Evolutionary conservation across 306 rosid genomes (phyloP).

Genomic region (Psophocarpus tetragonolobus): DNA sequence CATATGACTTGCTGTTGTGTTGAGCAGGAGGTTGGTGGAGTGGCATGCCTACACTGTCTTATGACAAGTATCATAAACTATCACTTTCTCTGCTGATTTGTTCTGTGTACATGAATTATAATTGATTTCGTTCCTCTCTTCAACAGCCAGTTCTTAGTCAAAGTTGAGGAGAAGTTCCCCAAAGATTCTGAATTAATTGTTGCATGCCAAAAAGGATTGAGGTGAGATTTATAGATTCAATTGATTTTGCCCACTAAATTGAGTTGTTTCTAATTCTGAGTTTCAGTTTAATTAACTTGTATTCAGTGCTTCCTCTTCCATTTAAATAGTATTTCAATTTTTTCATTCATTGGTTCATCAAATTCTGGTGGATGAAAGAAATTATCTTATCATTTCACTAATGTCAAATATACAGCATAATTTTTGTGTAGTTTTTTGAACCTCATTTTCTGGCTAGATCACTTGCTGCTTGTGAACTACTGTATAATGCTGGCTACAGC

Average conservation of each 20-base stretch:
- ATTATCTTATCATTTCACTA: slow-evolving; percentile 9
- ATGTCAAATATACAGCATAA: background rate
- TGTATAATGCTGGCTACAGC: slow-evolving; percentile 76
- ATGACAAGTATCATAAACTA: slow-evolving; percentile 51
- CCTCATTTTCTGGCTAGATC: slow-evolving; percentile 59
- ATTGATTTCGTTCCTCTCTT: slow-evolving; percentile 30
- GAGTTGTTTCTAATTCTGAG: slow-evolving; percentile 10
- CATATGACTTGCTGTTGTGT: slow-evolving; percentile 27
- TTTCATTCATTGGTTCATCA: background rate
- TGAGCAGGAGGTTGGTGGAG: slow-evolving; percentile 97
- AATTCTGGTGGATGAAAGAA: slow-evolving; percentile 1
- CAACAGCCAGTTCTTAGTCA: slow-evolving; percentile 72
- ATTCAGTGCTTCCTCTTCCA: slow-evolving; percentile 15
- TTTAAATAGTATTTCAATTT: slow-evolving; percentile 4
- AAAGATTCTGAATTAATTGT: slow-evolving; percentile 81
- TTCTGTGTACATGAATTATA: slow-evolving; percentile 6
- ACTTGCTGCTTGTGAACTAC: slow-evolving; percentile 86
- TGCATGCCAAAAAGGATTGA: slow-evolving; percentile 92
- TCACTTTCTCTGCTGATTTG: slow-evolving; percentile 14
- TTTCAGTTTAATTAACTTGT: slow-evolving; percentile 23
- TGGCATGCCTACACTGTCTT: slow-evolving; percentile 79
- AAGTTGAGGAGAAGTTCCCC: slow-evolving; percentile 74
- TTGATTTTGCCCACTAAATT: slow-evolving; percentile 29
- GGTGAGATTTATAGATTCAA: slow-evolving; percentile 50
- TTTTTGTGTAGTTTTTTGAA: slow-evolving; percentile 16